Conservation (phyloP, 179 eudicot species). For the Beta corolliflora region DNA sequence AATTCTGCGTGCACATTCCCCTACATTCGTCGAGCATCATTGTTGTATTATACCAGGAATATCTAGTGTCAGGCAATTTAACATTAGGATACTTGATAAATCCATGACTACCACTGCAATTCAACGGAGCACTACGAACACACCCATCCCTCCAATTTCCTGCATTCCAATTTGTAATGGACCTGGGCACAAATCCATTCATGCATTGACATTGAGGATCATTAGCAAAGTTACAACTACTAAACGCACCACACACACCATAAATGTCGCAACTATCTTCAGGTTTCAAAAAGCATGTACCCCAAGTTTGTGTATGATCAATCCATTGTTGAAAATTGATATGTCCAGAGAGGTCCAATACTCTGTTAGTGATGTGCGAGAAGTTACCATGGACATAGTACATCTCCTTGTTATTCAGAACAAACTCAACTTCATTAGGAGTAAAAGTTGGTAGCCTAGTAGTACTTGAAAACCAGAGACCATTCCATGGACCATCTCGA, state of each 20-base stretch:
- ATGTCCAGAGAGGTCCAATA: slow-evolving; percentile 24
- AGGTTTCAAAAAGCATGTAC: slow-evolving; percentile 5
- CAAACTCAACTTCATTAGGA: slow-evolving; percentile 10
- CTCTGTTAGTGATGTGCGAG: slow-evolving; percentile 21
- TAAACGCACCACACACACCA: slow-evolving; percentile 35
- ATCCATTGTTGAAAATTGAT: slow-evolving; percentile 29
- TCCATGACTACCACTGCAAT: slow-evolving; percentile 33
- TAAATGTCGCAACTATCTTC: slow-evolving; percentile 41
- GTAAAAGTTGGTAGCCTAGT: not conserved
- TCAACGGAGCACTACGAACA: slow-evolving; percentile 28
- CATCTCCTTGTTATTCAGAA: slow-evolving; percentile 26
- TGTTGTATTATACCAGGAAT: slow-evolving; percentile 27
- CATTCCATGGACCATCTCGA: slow-evolving; percentile 50
- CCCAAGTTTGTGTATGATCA: slow-evolving; percentile 23
- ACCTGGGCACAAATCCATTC: slow-evolving; percentile 37
- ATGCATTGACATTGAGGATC: slow-evolving; percentile 40
- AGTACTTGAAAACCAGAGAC: slow-evolving; percentile 39
- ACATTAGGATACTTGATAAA: slow-evolving; percentile 29
- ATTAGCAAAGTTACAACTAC: slow-evolving; percentile 27
- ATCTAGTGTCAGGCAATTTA: slow-evolving; percentile 40
- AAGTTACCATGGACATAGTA: slow-evolving; percentile 18
- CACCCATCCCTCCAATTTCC: slow-evolving; percentile 56
- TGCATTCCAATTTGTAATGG: slow-evolving; percentile 31
- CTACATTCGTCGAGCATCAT: slow-evolving; percentile 38
- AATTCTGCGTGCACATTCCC: slow-evolving; percentile 35